Base-by-base conservation (phyloP, 495 filamentous ascomycete species). In the Trichoderma asperelloides region DNA sequence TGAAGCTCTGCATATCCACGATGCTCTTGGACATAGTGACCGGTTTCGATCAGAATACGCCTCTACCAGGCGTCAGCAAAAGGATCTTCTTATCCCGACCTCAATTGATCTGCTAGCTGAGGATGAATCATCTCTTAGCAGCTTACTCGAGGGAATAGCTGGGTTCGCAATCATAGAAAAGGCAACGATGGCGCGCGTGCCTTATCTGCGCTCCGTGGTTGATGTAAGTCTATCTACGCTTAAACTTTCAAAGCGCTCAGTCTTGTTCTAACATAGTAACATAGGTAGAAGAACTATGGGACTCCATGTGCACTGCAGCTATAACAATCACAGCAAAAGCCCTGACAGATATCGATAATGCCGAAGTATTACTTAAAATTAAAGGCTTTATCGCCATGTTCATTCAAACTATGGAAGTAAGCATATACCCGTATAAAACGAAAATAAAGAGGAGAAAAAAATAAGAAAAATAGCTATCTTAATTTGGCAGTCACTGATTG, bases 111-210 rank as follows among this genome's bases (percentile, higher is more conserved):
- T 96, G 2, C 87, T 89, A 60, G 86, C 90, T 45, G 91, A 96
- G 68, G 87, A 87, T 55, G 88, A 84, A 39, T 80, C 87, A 5
- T 88, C 88, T 47, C 78, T 98, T 45, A 95, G 91, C 74, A 92
- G 88, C 68, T 78, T 99, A 39, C 78, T 99, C 12, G 95, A 98
- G 77, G 88, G 91, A 67, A 95, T 98, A 78, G 89, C 93, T 27
- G 95, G 95, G 0, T 99, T 99, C 79, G 93, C 94, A 7, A 97
- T 99, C 68, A 88, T 99, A 57, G 95, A 99, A 74, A 91, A 89
- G 69, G 90, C 90, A 16, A 99, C 95, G 1, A 93, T 96, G 88
- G 89, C 86, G 71, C 91, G 90, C 69, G 88, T 88, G 1, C 89
- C 91, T 2, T 88, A 91, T 67, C 80, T 98, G 55, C 84, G 95